Evolutionary conservation across 169 alveolate genomes (phyloP).

Genomic region (Cardiosporidium cionae): DNA sequence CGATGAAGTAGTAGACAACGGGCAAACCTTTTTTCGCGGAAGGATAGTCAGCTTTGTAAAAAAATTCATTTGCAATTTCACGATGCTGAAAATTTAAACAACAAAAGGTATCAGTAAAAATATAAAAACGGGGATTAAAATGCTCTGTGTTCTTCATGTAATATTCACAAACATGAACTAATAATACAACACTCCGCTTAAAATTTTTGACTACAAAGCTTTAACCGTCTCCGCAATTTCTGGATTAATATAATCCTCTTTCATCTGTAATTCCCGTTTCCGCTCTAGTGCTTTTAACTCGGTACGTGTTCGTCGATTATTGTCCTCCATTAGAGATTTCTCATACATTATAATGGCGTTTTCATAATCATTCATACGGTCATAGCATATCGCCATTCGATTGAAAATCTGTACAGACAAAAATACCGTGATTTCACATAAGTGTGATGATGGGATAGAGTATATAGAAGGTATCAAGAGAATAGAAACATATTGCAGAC

Average conservation of each 20-base stretch:
- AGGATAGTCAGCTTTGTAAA: slow-evolving; percentile 86
- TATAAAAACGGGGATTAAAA: too few relatives aligned
- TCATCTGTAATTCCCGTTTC: slow-evolving; percentile 77
- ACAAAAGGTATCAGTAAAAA: not conserved
- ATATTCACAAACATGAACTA: too few relatives aligned
- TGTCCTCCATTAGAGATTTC: slow-evolving; percentile 85
- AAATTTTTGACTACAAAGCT: too few relatives aligned
- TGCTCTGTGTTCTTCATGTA: too few relatives aligned
- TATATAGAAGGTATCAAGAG: too few relatives aligned
- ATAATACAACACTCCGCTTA: too few relatives aligned
- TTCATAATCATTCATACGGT: slow-evolving; percentile 43
- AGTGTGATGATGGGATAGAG: too few relatives aligned
- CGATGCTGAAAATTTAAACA: slow-evolving; percentile 50
- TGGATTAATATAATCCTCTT: slow-evolving; percentile 88
- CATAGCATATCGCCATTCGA: slow-evolving; percentile 36
- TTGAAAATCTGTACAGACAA: slow-evolving; percentile 23
- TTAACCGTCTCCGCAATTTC: slow-evolving; percentile 80
- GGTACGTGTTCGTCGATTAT: slow-evolving; percentile 78
- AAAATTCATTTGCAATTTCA: slow-evolving; percentile 74
- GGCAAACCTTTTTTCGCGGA: slow-evolving; percentile 76
- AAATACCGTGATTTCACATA: too few relatives aligned
- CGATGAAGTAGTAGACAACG: too few relatives aligned
- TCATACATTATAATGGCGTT: slow-evolving; percentile 82
- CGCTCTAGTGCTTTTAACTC: slow-evolving; percentile 85
- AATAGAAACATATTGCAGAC: too few relatives aligned